Evolutionary conservation across 495 filamentous ascomycete species (phyloP), one percentile per base, ranked within the genome.

Genomic region (Annulohypoxylon nitens): DNA sequence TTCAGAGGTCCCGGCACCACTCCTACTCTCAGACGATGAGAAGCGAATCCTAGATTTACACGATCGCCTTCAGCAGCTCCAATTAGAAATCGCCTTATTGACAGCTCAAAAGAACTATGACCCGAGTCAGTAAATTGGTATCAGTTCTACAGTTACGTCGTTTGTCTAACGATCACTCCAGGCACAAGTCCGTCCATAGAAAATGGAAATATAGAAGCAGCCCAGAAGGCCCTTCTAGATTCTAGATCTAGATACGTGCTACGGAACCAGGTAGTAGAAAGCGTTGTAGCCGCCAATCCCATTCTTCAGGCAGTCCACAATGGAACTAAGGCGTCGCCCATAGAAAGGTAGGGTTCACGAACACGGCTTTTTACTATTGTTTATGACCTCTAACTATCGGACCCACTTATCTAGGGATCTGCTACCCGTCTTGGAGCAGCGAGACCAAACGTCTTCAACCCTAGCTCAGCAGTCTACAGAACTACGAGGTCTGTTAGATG

Each of bases 251-350:
- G 84, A 50, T 92, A 93, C 76, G 83, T 86, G 36, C 83, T 94
- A 63, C 88, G 88, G 63, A 88, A 88, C 73, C 88, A 87, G 69
- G 87, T 93, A n/a, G 80, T 91, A 11, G 87, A 89, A 55, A 89
- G 83, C 58, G 87, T 92, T 26, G 80, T 95, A 67, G 87, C 88
- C 70, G 88, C 89, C 23, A 90, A 92, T 75, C 93, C 93, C 9
- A 90, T 90, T 54, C 81, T 97, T 59, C 93, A 92, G 75, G 90
- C 93, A 1, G 87, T 94, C 59, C 92, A 95, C 77, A 81, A 88
- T 55, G 91, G 89, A 53, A 89, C 86, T 2, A 86, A 88, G 51
- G 84, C 87, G n/a, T 88, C 87, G 2, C 86, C 86, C 50, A 81
- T 89, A 69, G 92, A 95, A 80, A 86, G 90, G 92, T 93, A 86